Conservation (phyloP, 2,329 filamentous ascomycete genomes). For the Ophiocordyceps sinensis region DNA sequence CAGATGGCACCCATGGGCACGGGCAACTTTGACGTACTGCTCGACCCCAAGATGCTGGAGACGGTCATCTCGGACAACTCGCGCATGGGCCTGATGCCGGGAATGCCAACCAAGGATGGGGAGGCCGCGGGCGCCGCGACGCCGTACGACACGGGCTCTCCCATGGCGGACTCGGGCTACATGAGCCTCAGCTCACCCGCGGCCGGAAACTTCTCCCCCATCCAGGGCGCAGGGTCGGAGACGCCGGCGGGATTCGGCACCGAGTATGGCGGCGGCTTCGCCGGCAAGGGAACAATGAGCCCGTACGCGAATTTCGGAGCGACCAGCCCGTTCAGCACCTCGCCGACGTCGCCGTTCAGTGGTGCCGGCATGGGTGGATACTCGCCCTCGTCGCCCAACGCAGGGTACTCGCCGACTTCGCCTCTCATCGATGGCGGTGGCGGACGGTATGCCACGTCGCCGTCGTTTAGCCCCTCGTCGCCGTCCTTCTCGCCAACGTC, state of each 20-base stretch:
- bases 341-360: slow-evolving; percentile 50
- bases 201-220: slow-evolving; percentile 59
- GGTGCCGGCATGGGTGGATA: slow-evolving; percentile 42
- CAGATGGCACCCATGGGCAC: slow-evolving; percentile 96
- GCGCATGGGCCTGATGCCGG: slow-evolving; percentile 67
- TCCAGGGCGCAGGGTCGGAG: slow-evolving; percentile 61
- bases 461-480: slow-evolving; percentile 48
- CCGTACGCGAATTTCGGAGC: slow-evolving; percentile 48
- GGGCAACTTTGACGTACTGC: slow-evolving; percentile 82
- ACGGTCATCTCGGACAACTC: slow-evolving; percentile 90
- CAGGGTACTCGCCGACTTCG: slow-evolving; percentile 64
- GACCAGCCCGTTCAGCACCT: slow-evolving; percentile 64
- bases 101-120: slow-evolving; percentile 61
- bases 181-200: slow-evolving; percentile 48
- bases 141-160: slow-evolving; percentile 81
- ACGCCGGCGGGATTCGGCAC: slow-evolving; percentile 50
- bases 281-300: slow-evolving; percentile 38
- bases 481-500: slow-evolving; percentile 51
- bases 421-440: slow-evolving; percentile 42
- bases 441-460: slow-evolving; percentile 40
- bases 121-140: slow-evolving; percentile 76
- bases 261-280: slow-evolving; percentile 40
- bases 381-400: slow-evolving; percentile 63
- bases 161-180: slow-evolving; percentile 58
- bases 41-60: slow-evolving; percentile 91